These are phyloP conservation scores for Suillus hirtellus DNA, from an alignment of 768 basidiomycete genomes.

Conservation along the genomic window DNA sequence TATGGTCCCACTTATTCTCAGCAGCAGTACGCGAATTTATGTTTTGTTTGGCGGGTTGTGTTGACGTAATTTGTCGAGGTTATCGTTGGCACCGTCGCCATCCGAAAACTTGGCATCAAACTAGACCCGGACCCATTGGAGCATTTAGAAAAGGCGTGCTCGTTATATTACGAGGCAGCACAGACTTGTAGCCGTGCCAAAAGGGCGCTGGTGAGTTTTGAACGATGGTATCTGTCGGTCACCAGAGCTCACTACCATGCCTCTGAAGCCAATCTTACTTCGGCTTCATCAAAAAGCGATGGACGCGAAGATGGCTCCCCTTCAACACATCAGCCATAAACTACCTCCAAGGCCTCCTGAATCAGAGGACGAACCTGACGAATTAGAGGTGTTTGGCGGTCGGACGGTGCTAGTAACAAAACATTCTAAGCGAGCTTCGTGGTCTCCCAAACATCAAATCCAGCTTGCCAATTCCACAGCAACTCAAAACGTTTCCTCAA, in stretches of 20 bases:
- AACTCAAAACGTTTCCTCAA: conserved; percentile 2
- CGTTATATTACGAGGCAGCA: conserved; percentile 45
- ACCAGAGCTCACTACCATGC: neutral
- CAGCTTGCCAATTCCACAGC: neutral
- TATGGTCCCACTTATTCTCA: conserved; percentile 59
- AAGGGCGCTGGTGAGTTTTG: conserved; percentile 43
- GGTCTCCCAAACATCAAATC: neutral
- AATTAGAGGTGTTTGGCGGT: conserved; percentile 37
- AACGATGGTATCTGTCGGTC: neutral
- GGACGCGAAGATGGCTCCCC: conserved; percentile 27
- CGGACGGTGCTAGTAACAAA: conserved; percentile 30
- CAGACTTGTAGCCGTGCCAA: conserved; percentile 50
- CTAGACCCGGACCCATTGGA: conserved; percentile 47
- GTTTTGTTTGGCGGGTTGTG: neutral
- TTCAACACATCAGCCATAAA: conserved; percentile 18
- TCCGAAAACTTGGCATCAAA: conserved; percentile 42
- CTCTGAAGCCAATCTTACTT: conserved; percentile 44
- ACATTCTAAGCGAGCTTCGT: conserved; percentile 1
- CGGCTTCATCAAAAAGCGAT: conserved; percentile 45
- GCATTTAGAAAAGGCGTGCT: conserved; percentile 48
- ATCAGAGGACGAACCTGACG: conserved; percentile 19
- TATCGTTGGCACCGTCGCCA: conserved; percentile 55
- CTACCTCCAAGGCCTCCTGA: conserved; percentile 14
- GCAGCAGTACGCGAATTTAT: conserved; percentile 45
- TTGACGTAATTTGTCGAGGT: conserved; percentile 34